Conservation (phyloP, 2,329 filamentous ascomycete genomes). For the Biscogniauxia mediterranea region DNA sequence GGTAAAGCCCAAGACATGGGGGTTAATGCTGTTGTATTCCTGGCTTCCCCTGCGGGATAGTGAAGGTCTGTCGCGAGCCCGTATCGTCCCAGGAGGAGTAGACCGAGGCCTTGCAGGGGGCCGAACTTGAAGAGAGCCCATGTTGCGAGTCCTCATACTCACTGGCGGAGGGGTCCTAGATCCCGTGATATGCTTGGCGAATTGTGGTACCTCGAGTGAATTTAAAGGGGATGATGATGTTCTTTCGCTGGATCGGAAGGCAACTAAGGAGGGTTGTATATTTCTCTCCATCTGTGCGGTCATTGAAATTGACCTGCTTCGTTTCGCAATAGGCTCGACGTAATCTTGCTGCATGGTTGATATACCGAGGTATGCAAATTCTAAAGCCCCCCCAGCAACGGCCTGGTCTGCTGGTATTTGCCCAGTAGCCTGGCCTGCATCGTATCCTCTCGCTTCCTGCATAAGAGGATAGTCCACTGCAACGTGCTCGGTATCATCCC, state of each 20-base stretch:
- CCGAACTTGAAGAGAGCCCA: conserved; percentile 33
- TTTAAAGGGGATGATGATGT: conserved; percentile 6
- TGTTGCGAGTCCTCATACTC: conserved; percentile 42
- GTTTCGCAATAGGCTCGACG: conserved; percentile 4
- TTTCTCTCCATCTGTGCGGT: conserved; percentile 29
- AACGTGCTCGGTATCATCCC: conserved; percentile 1
- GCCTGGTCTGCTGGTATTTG: neutral
- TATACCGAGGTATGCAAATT: conserved; percentile 10
- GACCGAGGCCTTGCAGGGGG: conserved; percentile 37
- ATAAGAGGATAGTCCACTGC: neutral
- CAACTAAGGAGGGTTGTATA: conserved; percentile 18
- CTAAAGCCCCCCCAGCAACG: neutral
- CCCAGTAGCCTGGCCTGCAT: neutral
- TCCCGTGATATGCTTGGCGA: conserved; percentile 21
- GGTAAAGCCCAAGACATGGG: conserved; percentile 5
- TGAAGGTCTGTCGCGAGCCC: conserved; percentile 10
- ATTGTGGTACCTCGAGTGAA: conserved; percentile 12
- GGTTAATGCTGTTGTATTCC: conserved; percentile 21
- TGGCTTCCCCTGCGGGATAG: conserved; percentile 32
- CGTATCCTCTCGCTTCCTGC: conserved; percentile 2
- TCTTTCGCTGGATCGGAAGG: conserved; percentile 10
- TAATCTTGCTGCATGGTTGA: conserved; percentile 12
- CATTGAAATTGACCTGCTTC: conserved; percentile 29
- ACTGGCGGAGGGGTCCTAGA: conserved; percentile 40
- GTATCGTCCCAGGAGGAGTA: conserved; percentile 30